Base-by-base conservation (phyloP, 768 basidiomycete species). In the Solioccasus polychromus region DNA sequence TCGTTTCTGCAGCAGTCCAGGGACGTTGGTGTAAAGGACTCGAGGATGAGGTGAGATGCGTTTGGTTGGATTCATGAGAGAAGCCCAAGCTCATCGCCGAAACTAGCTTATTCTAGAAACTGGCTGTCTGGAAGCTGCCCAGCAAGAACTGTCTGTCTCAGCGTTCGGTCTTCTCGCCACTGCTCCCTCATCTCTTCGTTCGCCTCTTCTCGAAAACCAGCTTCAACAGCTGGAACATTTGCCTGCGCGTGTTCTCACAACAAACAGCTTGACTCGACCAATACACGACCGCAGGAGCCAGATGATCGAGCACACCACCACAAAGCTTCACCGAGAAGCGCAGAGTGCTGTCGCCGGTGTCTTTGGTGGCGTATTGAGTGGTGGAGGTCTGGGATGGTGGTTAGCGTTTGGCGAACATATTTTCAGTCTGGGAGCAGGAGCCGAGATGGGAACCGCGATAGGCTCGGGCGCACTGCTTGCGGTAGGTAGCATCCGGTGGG, bases 81-180 rank as follows among this genome's bases (percentile, higher is more conserved):
- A 35, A 26, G 39, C 28, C 42, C 39, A 28, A 14, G 17, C n/a
- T 45, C 18, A 47, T 37, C 9, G 14, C 23, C 36, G 18, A 28
- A 35, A 28, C 31, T 8, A 88, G 86, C 71, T 89, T 29, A 71
- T 82, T 30, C 72, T 82, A 39, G 78, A 86, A 44, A 75, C 82
- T 1, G 87, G 88, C 12, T 70, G 74, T 20, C 69, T 90, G 10
- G 63, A 74, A 10, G 62, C 56, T 8, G 56, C 75, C 11, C 84
- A 83, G 61, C 52, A 66, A 12, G 55, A 68, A 3, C 58, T 80
- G 18, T 68, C 74, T 3, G 51, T 57, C 35, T 68, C 71, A 12
- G 72, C 74, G 11, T 70, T 72, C 25, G 35, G 47, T 3, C 66
- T 82, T 15, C 57, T 74, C 39, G 64, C 64, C 5, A 52, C 65